Conservation (phyloP, 1,139 yeast genomes). For the Eremothecium coryli region DNA sequence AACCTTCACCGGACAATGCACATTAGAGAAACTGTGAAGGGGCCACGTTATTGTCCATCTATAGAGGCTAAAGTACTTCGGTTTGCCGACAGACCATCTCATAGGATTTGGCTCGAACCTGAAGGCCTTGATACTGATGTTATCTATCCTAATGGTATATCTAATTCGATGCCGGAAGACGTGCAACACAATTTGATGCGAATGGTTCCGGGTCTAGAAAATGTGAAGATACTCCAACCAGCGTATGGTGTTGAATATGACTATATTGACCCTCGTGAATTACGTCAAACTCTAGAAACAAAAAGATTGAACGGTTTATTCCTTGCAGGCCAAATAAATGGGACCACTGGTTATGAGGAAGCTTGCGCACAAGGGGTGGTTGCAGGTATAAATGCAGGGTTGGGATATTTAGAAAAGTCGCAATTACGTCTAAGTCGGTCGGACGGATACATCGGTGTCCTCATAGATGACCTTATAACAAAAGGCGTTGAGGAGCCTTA, state of each 20-base stretch:
- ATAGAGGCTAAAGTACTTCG: conserved; percentile 81
- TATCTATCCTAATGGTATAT: conserved; percentile 92
- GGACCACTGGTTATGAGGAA: conserved; percentile 98
- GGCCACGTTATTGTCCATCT: conserved; percentile 97
- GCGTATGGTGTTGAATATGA: conserved; percentile 99
- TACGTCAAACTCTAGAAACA: conserved; percentile 70
- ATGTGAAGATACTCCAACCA: conserved; percentile 80
- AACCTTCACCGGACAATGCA: conserved; percentile 81
- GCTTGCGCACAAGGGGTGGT: conserved; percentile 95
- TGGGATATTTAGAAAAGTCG: conserved; percentile 32
- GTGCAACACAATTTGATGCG: conserved; percentile 67
- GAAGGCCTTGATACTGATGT: conserved; percentile 82
- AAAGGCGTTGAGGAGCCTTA: conserved; percentile 97
- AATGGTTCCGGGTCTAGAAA: conserved; percentile 82
- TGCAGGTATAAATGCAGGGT: conserved; percentile 85
- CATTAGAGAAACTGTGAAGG: conserved; percentile 87
- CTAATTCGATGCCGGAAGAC: conserved; percentile 94
- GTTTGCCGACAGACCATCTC: conserved; percentile 67
- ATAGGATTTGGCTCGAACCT: conserved; percentile 91
- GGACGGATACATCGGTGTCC: conserved; percentile 85
- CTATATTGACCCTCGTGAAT: conserved; percentile 87
- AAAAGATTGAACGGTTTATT: conserved; percentile 68
- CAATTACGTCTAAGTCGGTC: conserved; percentile 57
- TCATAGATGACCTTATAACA: conserved; percentile 87
- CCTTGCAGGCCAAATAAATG: conserved; percentile 96